phyloP scores from a whole-genome alignment of 495 filamentous ascomycete genomes.

The Jackrogersella minutella region DNA sequence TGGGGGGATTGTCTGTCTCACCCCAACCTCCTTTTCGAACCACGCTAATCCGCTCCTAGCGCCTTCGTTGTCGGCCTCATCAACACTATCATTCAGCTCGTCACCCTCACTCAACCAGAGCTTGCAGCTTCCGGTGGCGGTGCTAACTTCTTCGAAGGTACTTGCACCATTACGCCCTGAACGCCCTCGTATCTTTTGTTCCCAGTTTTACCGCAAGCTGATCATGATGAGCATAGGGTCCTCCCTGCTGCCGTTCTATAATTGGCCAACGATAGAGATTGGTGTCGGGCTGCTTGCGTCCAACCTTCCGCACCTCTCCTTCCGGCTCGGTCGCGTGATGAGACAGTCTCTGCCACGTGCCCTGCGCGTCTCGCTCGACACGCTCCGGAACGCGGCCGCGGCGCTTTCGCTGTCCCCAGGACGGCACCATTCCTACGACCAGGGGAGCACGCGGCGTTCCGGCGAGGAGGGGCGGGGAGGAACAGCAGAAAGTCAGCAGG shows the following conservation, averaged over 20 bases:
- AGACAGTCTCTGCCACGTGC: not conserved
- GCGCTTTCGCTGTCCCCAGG: not conserved
- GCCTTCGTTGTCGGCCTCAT: slow-evolving; percentile 12
- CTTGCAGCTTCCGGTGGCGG: not conserved
- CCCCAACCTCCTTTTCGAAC: not conserved
- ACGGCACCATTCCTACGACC: not conserved
- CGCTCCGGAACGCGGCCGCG: not conserved
- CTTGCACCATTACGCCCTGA: too few relatives aligned
- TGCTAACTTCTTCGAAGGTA: slow-evolving; percentile 7
- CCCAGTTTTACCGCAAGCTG: not conserved
- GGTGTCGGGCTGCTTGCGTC: slow-evolving; percentile 15
- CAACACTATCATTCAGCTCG: slow-evolving; percentile 15
- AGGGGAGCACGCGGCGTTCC: not conserved
- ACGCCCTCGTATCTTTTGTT: too few relatives aligned
- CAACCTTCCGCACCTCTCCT: slow-evolving; percentile 18
- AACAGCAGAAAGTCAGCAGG: not conserved
- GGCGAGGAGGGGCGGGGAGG: not conserved
- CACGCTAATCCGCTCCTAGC: not conserved
- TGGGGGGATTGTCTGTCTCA: not conserved
- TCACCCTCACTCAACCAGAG: not conserved
- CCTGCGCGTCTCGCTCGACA: not conserved
- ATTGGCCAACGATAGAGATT: slow-evolving; percentile 17
- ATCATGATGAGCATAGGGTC: not conserved
- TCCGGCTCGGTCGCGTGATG: slow-evolving; percentile 1
- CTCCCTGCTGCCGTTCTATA: slow-evolving; percentile 1